Percentiles rank a stretch among this genome's conserved stretches.
Conservation (phyloP, 1,139 yeast genomes). For the Candida tropicalis region DNA sequence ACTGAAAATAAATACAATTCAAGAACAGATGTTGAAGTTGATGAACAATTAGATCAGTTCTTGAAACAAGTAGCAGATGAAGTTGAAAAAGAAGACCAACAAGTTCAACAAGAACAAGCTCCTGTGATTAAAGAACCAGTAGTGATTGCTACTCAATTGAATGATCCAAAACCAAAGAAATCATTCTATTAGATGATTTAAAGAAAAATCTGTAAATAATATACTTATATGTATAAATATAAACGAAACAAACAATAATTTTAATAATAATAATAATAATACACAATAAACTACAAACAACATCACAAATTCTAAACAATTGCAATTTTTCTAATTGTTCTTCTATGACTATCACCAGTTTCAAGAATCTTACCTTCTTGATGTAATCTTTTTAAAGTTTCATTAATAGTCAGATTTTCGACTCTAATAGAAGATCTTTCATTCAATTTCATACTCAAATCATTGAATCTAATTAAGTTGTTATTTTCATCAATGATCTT, state of each 20-base stretch:
- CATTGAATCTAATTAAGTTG: conserved; percentile 58
- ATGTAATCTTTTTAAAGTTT: conserved; percentile 66
- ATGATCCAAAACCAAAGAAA: neutral
- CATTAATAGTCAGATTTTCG: conserved; percentile 71
- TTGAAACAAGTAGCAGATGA: conserved; percentile 34
- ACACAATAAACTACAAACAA: neutral
- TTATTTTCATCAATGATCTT: conserved; percentile 45
- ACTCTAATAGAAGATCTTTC: conserved; percentile 71
- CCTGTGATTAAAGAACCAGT: neutral
- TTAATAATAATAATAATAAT: neutral
- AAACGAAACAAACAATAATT: neutral
- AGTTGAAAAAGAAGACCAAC: conserved; percentile 7
- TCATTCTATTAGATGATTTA: conserved; percentile 1
- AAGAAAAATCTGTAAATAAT: neutral
- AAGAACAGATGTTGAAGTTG: conserved; percentile 41
- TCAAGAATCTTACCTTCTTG: conserved; percentile 76
- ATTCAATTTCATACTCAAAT: conserved; percentile 62
- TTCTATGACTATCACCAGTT: conserved; percentile 72
- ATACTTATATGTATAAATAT: too few relatives aligned
- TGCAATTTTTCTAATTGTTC: conserved; percentile 59
- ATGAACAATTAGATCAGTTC: conserved; percentile 41
- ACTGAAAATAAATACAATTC: conserved; percentile 34
- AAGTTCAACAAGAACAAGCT: conserved; percentile 1
- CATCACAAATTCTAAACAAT: conserved; percentile 15
- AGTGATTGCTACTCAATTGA: neutral